Conservation (phyloP, 176 grass and related monocot genomes). For the Avena atlantica region DNA sequence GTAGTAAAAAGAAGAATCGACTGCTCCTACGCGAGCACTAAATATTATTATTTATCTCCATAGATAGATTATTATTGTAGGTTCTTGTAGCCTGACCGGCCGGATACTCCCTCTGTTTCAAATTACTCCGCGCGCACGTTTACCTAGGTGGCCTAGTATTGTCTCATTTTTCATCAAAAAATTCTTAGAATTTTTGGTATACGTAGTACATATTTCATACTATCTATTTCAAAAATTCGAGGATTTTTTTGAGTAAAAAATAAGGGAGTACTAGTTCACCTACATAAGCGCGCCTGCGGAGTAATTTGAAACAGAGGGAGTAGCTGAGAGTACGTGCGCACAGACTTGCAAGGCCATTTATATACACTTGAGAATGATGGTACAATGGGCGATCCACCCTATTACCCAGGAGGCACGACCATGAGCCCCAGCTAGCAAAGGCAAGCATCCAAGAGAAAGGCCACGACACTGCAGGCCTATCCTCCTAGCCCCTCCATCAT, state of each 20-base stretch:
- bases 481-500: neutral
- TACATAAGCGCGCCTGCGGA: too few relatives aligned
- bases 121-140: too few relatives aligned
- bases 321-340: neutral
- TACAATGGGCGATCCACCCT: neutral
- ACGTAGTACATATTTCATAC: too few relatives aligned
- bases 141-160: too few relatives aligned
- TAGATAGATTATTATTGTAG: neutral
- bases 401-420: constrained; percentile 10
- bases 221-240: too few relatives aligned
- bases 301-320: too few relatives aligned
- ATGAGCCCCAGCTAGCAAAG: neutral
- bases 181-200: too few relatives aligned
- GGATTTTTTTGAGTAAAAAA: too few relatives aligned
- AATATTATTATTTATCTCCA: neutral
- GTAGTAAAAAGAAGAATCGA: neutral
- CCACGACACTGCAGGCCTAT: neutral
- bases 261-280: too few relatives aligned
- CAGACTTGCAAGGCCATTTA: constrained; percentile 24
- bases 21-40: neutral
- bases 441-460: neutral
- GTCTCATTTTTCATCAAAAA: too few relatives aligned
- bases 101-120: too few relatives aligned
- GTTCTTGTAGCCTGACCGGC: neutral
- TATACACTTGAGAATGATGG: constrained; percentile 42